A percentile compares a stretch with the other conserved stretches of the same genome.
phyloP scores from a whole-genome alignment of 1,139 yeast genomes.

The Entelexis paramagnoliae region DNA sequence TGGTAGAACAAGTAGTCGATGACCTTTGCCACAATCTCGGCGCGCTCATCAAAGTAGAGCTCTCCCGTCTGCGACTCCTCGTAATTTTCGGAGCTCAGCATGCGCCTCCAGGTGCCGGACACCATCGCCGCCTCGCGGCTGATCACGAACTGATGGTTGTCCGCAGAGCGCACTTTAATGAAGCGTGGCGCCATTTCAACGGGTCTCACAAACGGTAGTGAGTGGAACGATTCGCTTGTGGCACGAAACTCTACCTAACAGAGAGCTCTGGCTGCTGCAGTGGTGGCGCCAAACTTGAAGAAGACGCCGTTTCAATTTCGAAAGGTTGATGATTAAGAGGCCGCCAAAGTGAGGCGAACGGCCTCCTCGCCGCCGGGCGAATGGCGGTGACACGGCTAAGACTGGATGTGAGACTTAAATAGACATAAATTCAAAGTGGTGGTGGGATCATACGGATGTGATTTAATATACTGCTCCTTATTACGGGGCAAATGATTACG shows the following conservation, averaged over 20 bases:
- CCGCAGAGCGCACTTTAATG: conserved; percentile 67
- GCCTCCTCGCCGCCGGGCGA: too few relatives aligned
- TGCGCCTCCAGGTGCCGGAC: conserved; percentile 68
- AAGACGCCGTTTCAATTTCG: too few relatives aligned
- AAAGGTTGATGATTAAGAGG: too few relatives aligned
- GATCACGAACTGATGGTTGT: conserved; percentile 55
- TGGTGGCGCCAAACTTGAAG: too few relatives aligned
- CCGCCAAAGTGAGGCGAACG: too few relatives aligned
- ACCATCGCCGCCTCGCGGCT: conserved; percentile 70
- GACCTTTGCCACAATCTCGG: conserved; percentile 63
- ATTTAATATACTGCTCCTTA: too few relatives aligned
- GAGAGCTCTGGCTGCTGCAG: too few relatives aligned
- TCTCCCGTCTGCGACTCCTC: conserved; percentile 44
- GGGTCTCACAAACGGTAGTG: neutral
- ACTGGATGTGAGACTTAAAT: too few relatives aligned
- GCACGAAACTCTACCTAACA: too few relatives aligned
- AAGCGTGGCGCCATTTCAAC: conserved; percentile 30
- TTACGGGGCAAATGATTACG: neutral
- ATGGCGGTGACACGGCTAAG: too few relatives aligned
- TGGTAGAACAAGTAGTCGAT: conserved; percentile 80
- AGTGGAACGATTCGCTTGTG: too few relatives aligned
- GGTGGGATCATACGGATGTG: neutral
- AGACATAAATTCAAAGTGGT: too few relatives aligned
- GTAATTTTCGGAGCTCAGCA: conserved; percentile 40
- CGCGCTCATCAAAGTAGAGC: conserved; percentile 49